Conservation (phyloP, 495 filamentous ascomycete species). For the Neurospora terricola region DNA sequence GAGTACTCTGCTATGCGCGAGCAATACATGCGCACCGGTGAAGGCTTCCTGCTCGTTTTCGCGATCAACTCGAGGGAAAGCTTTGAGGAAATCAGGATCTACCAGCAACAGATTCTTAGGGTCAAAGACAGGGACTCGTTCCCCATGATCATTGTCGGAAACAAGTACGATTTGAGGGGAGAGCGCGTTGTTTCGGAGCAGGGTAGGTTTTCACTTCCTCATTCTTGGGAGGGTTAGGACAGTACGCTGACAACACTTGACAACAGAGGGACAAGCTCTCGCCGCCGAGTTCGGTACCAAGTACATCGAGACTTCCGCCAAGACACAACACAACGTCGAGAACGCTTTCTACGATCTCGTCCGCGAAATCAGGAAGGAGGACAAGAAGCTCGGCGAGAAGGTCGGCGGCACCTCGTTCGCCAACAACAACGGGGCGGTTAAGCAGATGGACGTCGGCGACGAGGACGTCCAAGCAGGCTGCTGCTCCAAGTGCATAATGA, state of each 20-base stretch:
- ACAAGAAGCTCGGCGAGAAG: conserved; percentile 88
- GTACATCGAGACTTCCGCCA: conserved; percentile 98
- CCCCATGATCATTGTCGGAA: conserved; percentile 98
- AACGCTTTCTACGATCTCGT: conserved; percentile 98
- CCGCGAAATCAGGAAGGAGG: conserved; percentile 92
- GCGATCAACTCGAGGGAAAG: conserved; percentile 95
- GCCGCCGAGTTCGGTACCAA: conserved; percentile 85
- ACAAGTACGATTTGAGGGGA: conserved; percentile 94
- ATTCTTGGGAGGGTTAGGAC: neutral
- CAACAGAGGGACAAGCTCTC: conserved; percentile 76
- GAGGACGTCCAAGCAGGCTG: conserved; percentile 64
- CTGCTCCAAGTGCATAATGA: conserved; percentile 78
- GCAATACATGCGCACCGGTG: conserved; percentile 99
- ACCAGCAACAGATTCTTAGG: conserved; percentile 95
- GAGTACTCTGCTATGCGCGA: conserved; percentile 99
- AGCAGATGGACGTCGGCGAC: conserved; percentile 72
- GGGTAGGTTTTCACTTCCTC: conserved; percentile 46
- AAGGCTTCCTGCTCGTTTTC: conserved; percentile 96
- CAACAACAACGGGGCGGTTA: conserved; percentile 48
- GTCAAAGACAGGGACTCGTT: conserved; percentile 99
- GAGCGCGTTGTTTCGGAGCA: conserved; percentile 84
- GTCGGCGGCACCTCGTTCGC: conserved; percentile 55
- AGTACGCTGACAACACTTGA: conserved; percentile 17
- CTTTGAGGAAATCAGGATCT: conserved; percentile 96
- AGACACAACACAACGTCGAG: conserved; percentile 96